Base-by-base conservation (phyloP, 331 rosid genomes). In the Quercus lobata region DNA sequence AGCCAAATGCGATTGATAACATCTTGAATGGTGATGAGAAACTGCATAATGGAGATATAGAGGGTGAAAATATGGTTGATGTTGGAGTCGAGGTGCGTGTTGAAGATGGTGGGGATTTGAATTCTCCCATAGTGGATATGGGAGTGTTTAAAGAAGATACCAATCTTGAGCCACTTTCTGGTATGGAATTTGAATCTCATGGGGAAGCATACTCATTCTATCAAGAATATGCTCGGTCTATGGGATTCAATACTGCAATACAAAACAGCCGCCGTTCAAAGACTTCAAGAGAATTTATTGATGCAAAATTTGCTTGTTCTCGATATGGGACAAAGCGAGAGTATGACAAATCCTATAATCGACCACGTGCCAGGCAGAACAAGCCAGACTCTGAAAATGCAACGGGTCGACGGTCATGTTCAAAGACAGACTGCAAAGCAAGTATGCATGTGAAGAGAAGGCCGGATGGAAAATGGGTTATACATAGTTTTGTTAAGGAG, bases 271-370 rank as follows among this genome's bases (percentile, higher is more conserved):
- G 99, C 44, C 94, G 99, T 35, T 95, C 99, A 69, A 95, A 93
- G 90, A 95, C 96, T 71, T 91, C 99, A 7, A 89, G 97, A 86
- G 97, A 95, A 84, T 93, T 95, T 78, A 95, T 95, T 80, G 99
- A 93, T 86, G 99, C 99, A 4, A 95, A 95, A 82, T 95, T 95
- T 90, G 99, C 99, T 53, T 95, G 99, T 88, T 93, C 99, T 27
- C 89, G 97, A 79, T 95, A 95, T 84, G 99, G 99, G 73, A 91
- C 93, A 22, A 95, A 93, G 88, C 93, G 99, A n/a, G 97, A 95
- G 88, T 93, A 90, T 74, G 99, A 93, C 76, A 93, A 95, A 69
- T 85, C 96, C 72, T 89, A 78, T 86, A 91, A 90, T 73, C 87
- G 93, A 41, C 97, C 97, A 54, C 96, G 99, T 30, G 87, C 97